Evolutionary conservation across 495 filamentous ascomycete genomes (phyloP).

Genomic region (Talaromyces borbonicus): DNA sequence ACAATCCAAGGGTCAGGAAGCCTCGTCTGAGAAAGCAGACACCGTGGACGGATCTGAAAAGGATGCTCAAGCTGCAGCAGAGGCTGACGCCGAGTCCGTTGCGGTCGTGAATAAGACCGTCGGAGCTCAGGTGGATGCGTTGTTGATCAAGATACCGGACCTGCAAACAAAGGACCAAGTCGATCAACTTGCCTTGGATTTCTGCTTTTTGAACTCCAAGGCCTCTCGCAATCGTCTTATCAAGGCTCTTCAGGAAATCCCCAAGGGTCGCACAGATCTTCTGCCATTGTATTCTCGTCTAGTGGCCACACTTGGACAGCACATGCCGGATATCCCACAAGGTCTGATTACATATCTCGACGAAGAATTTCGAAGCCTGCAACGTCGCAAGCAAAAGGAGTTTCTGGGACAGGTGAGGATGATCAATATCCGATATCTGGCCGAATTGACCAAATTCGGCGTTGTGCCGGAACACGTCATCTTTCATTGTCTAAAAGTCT

Average conservation of each 20-base stretch:
- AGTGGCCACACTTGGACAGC: slow-evolving; percentile 85
- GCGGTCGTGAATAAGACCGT: slow-evolving; percentile 96
- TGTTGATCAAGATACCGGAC: slow-evolving; percentile 80
- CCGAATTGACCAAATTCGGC: slow-evolving; percentile 95
- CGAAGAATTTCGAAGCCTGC: slow-evolving; percentile 92
- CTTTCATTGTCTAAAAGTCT: slow-evolving; percentile 97
- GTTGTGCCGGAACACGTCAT: slow-evolving; percentile 98
- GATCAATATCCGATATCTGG: slow-evolving; percentile 91
- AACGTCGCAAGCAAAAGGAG: slow-evolving; percentile 97
- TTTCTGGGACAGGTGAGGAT: slow-evolving; percentile 89
- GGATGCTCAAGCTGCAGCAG: slow-evolving; percentile 21
- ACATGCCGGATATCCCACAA: slow-evolving; percentile 86
- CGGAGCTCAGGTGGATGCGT: slow-evolving; percentile 88
- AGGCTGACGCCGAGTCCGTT: slow-evolving; percentile 75
- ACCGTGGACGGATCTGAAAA: slow-evolving; percentile 23
- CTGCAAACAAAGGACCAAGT: slow-evolving; percentile 83
- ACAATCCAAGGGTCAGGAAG: slow-evolving; percentile 44
- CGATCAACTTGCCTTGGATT: slow-evolving; percentile 86
- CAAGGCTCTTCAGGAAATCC: slow-evolving; percentile 88
- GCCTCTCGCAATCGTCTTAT: slow-evolving; percentile 88
- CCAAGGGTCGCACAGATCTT: slow-evolving; percentile 88
- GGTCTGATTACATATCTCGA: slow-evolving; percentile 90
- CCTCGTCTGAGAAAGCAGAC: slow-evolving; percentile 22
- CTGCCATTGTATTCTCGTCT: slow-evolving; percentile 85
- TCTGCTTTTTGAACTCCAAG: slow-evolving; percentile 98